phyloP scores from a whole-genome alignment of 208 protist genomes.

The Jaenimonas drosophilae region DNA sequence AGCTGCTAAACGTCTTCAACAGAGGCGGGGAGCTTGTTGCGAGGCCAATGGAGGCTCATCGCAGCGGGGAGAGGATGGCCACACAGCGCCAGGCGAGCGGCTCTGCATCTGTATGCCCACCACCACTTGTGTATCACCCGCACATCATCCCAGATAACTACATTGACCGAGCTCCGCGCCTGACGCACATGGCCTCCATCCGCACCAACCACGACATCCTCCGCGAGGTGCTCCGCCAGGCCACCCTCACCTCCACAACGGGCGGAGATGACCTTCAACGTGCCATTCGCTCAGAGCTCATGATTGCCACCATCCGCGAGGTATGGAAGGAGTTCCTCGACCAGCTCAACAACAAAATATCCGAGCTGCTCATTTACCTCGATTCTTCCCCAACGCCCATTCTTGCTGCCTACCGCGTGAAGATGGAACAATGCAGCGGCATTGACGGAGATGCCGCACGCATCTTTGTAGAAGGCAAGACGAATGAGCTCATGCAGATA shows the following conservation, averaged over 20 bases:
- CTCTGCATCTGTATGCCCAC: too few species aligned
- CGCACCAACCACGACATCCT: slow-evolving; percentile 29
- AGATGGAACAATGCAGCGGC: too few species aligned
- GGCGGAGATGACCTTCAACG: slow-evolving; percentile 1
- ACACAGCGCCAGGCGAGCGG: too few species aligned
- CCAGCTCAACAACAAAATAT: slow-evolving; percentile 25
- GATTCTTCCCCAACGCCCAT: not conserved
- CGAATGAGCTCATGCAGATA: too few species aligned
- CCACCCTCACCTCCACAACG: not conserved
- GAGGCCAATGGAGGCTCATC: too few species aligned
- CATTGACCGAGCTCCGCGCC: slow-evolving; percentile 32
- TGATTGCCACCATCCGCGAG: slow-evolving; percentile 29
- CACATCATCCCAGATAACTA: slow-evolving; percentile 47
- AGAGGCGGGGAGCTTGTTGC: too few species aligned
- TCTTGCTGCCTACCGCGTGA: not conserved
- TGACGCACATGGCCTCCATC: slow-evolving; percentile 10
- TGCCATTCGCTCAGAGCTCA: slow-evolving; percentile 15
- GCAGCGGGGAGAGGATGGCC: too few species aligned
- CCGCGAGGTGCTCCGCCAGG: slow-evolving; percentile 17
- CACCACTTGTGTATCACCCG: slow-evolving; percentile 17
- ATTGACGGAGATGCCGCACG: too few species aligned
- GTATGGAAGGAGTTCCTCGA: slow-evolving; percentile 46
- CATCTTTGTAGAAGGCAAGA: too few species aligned
- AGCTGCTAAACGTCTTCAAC: too few species aligned
- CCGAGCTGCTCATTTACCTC: slow-evolving; percentile 16